A percentile compares a stretch with the other conserved stretches of the same genome.
Conservation (phyloP, 202 grass and related monocot genomes). For the Zoysia matrella region DNA sequence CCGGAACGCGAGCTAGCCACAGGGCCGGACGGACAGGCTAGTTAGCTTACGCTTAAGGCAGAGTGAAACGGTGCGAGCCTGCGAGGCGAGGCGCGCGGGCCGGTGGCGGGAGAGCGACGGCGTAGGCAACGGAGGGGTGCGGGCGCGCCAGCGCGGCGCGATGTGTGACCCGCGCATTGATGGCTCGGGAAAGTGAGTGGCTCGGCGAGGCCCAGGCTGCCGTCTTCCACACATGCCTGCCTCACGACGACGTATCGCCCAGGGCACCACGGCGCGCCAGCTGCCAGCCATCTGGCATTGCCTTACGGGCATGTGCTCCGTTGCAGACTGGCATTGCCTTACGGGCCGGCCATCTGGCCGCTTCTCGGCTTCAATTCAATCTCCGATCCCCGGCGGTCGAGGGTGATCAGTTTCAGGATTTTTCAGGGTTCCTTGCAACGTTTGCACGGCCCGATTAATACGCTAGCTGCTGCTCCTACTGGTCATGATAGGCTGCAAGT, state of each 20-base stretch:
- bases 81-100: neutral
- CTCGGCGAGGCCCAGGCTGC: conserved; percentile 26
- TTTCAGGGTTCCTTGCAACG: too few species aligned
- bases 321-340: neutral
- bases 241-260: conserved; percentile 57
- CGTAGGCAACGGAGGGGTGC: conserved; percentile 44
- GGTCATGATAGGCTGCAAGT: too few species aligned
- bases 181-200: conserved; percentile 49
- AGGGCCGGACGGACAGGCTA: neutral
- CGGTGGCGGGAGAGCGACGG: conserved; percentile 33
- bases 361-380: neutral
- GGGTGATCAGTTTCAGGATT: too few species aligned
- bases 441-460: too few species aligned
- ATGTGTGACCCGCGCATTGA: conserved; percentile 39
- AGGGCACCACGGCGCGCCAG: conserved; percentile 35
- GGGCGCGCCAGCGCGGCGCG: conserved; percentile 47
- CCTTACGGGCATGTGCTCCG: neutral
- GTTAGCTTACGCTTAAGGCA: too few species aligned
- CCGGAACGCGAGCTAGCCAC: neutral
- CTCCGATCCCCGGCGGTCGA: too few species aligned
- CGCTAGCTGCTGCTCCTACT: too few species aligned
- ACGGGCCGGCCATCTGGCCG: neutral
- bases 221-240: conserved; percentile 46
- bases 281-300: neutral
- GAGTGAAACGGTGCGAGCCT: neutral